Base-by-base conservation (phyloP, 805 yeast species). In the Starmerella apicola region DNA sequence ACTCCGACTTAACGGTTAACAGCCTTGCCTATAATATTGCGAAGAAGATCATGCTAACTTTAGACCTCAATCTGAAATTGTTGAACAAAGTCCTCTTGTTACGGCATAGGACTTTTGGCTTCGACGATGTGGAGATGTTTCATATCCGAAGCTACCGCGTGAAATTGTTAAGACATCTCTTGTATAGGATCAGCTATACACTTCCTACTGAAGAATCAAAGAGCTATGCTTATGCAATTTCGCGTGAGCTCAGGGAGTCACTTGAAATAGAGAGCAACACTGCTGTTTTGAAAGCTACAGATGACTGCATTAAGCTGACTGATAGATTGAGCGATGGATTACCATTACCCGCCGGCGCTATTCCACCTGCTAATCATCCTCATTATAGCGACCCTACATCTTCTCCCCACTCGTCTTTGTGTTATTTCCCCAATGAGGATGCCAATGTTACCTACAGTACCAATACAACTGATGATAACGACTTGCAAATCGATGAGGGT, bases 61-160 rank as follows among this genome's bases (percentile, higher is more conserved):
- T 41, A 7, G 43, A 46, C 10, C 36, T 49, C 15, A 38, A 32
- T 22, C 22, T 32, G 12, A 49, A 41, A 12, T 36, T 49, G 18
- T 38, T 52, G 3, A 41, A 38, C 43, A 40, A 42, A 24, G 45
- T 52, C 5, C 36, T 49, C 8, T 34, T 46, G 20, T 37, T 50
- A 32, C 28, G 50, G 7, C 36, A 42, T 12, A 33, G 40, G 1
- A 37, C 44, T 9, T 23, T 37, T 22, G 38, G 33, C 36, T 40
- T 33, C 15, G 44, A 37, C 5, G 34, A 30, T 13, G 27, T 29
- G 9, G 37, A 30, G 12, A 42, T 41, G 37, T 30, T 24, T 2
- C 18, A 24, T 9, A 39, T 46, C 36, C 43, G 55, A 1, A 26
- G 32, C 18, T 36, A 44, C 30, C 50, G 52, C 7, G 38, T 42